phyloP scores from a whole-genome alignment of 2,329 filamentous ascomycete species.

The Neonectria hederae region DNA sequence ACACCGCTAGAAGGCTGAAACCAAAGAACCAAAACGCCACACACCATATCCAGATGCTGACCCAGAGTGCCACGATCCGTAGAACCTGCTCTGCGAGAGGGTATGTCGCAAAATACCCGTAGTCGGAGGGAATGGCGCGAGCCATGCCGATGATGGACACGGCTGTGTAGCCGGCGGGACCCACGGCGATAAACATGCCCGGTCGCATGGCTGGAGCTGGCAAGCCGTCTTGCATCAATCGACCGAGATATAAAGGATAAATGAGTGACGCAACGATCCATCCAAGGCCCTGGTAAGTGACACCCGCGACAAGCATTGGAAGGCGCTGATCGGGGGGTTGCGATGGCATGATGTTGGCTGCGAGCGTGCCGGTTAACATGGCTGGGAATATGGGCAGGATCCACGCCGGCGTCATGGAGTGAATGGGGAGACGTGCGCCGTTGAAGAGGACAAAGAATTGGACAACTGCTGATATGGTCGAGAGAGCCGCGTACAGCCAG shows the following conservation, averaged over 20 bases:
- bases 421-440: constrained; percentile 39
- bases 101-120: constrained; percentile 40
- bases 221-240: constrained; percentile 41
- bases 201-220: constrained; percentile 41
- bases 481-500: constrained; percentile 59
- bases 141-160: constrained; percentile 43
- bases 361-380: constrained; percentile 42
- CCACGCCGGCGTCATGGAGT: constrained; percentile 44
- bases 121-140: constrained; percentile 31
- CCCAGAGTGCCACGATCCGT: constrained; percentile 38
- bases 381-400: constrained; percentile 45
- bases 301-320: constrained; percentile 39
- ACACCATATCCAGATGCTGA: constrained; percentile 42
- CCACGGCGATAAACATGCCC: constrained; percentile 41
- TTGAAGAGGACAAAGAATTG: constrained; percentile 45
- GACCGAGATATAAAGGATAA: constrained; percentile 38
- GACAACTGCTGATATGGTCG: constrained; percentile 36
- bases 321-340: constrained; percentile 39
- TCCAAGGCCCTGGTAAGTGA: constrained; percentile 42
- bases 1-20: constrained; percentile 36
- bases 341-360: constrained; percentile 35
- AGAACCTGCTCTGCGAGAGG: constrained; percentile 38
- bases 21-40: constrained; percentile 42
- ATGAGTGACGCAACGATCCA: constrained; percentile 40
- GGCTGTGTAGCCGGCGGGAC: constrained; percentile 38